A percentile compares a stretch with the other conserved stretches of the same genome.
Conservation (phyloP, 1,284 basidiomycete species). For the Boletellus sp. region DNA sequence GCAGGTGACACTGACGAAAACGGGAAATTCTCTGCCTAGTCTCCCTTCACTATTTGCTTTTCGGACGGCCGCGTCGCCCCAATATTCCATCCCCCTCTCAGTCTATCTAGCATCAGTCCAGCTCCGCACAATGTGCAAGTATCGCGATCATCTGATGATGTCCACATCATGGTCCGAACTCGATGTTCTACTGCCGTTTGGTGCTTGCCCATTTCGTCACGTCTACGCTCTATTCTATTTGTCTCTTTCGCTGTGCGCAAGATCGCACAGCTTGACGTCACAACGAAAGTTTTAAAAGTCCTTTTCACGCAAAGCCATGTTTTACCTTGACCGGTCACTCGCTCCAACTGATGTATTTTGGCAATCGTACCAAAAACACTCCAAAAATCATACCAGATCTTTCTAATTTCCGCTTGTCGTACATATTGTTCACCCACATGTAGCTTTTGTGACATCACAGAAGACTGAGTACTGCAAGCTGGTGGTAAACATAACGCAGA, state of each 20-base stretch:
- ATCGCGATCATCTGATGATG: slow-evolving; percentile 6
- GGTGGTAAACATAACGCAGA: too few species aligned
- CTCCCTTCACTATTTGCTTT: neutral
- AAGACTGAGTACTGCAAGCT: too few species aligned
- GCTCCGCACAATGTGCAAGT: neutral
- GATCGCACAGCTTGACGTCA: slow-evolving; percentile 13
- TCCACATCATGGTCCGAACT: slow-evolving; percentile 19
- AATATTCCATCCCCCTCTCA: slow-evolving; percentile 19
- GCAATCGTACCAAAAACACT: slow-evolving; percentile 3
- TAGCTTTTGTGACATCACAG: slow-evolving; percentile 2
- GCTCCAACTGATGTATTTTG: slow-evolving; percentile 4
- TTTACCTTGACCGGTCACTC: neutral
- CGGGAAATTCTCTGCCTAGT: neutral
- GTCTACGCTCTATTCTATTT: neutral
- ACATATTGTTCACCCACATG: slow-evolving; percentile 4
- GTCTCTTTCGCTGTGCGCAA: slow-evolving; percentile 9
- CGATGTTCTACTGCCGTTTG: slow-evolving; percentile 4
- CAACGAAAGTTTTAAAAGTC: slow-evolving; percentile 12
- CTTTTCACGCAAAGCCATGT: slow-evolving; percentile 4
- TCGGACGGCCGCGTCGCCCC: slow-evolving; percentile 6
- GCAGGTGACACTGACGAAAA: slow-evolving; percentile 4
- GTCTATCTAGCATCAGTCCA: slow-evolving; percentile 11
- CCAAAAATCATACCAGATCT: slow-evolving; percentile 1
- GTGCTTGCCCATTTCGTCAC: slow-evolving; percentile 1
- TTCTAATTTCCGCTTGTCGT: slow-evolving; percentile 1